These are phyloP conservation scores for Solanum aculeatissimum DNA, from an alignment of 305 asterid genomes.

Conservation along the genomic window DNA sequence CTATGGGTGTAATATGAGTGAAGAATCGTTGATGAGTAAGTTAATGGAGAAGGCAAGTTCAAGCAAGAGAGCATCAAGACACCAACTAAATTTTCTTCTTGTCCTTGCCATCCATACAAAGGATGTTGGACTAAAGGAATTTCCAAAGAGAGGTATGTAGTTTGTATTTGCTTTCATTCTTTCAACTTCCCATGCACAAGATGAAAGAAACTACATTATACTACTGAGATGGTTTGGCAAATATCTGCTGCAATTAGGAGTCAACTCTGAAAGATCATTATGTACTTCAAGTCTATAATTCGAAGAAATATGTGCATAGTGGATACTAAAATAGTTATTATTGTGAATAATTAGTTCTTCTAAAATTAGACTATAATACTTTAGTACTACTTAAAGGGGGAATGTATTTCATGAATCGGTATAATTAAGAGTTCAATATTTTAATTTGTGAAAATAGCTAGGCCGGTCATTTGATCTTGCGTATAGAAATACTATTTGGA, in stretches of 20 bases:
- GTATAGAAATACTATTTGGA: too few species aligned
- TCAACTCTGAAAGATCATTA: background rate
- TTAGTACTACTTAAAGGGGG: too few species aligned
- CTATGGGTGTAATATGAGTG: too few species aligned
- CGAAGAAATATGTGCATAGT: too few species aligned
- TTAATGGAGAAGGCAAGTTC: slow-evolving; percentile 94
- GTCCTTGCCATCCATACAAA: slow-evolving; percentile 88
- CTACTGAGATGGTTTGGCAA: background rate
- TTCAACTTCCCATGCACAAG: background rate
- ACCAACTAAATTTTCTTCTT: slow-evolving; percentile 78
- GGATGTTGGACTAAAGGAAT: slow-evolving; percentile 71
- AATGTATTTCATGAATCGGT: too few species aligned
- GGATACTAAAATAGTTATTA: too few species aligned
- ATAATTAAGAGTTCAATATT: too few species aligned
- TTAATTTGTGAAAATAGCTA: too few species aligned
- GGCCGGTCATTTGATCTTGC: too few species aligned
- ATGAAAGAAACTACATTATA: background rate
- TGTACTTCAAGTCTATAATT: too few species aligned
- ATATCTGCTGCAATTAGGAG: background rate
- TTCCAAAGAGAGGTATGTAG: slow-evolving; percentile 84
- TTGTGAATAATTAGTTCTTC: too few species aligned
- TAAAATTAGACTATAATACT: too few species aligned
- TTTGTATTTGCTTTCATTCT: background rate
- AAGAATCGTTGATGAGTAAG: slow-evolving; percentile 4
- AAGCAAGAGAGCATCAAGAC: slow-evolving; percentile 74